phyloP scores from a whole-genome alignment of 495 filamentous ascomycete species.

The Elasticomyces elasticus region DNA sequence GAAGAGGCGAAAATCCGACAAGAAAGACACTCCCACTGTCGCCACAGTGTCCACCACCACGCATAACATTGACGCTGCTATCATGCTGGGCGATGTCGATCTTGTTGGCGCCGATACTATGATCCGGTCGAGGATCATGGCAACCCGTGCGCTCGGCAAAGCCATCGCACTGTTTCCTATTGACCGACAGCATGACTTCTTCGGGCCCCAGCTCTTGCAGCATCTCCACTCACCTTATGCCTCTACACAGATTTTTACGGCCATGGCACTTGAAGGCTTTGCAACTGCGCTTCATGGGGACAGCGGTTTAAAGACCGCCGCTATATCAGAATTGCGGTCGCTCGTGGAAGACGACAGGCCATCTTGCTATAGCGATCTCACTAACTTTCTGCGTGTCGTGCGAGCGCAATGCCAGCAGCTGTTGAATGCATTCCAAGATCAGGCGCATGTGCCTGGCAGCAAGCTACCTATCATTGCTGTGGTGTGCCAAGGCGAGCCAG shows the following conservation, averaged over 20 bases:
- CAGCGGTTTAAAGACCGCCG: slow-evolving; percentile 37
- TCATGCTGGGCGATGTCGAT: slow-evolving; percentile 95
- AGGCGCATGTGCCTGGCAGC: slow-evolving; percentile 60
- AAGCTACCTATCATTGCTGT: slow-evolving; percentile 74
- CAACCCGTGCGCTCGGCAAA: slow-evolving; percentile 71
- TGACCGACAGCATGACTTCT: slow-evolving; percentile 35
- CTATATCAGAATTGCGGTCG: slow-evolving; percentile 46
- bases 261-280: slow-evolving; percentile 83
- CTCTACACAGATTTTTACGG: slow-evolving; percentile 72
- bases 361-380: slow-evolving; percentile 71
- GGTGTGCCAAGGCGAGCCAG: slow-evolving; percentile 82
- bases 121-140: slow-evolving; percentile 76
- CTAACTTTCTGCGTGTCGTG: slow-evolving; percentile 76
- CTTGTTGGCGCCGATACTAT: slow-evolving; percentile 81
- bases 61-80: slow-evolving; percentile 94
- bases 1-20: slow-evolving; percentile 71
- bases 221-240: slow-evolving; percentile 61
- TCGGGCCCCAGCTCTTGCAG: slow-evolving; percentile 49
- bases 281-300: slow-evolving; percentile 43
- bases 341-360: slow-evolving; percentile 76
- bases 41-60: slow-evolving; percentile 38
- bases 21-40: slow-evolving; percentile 50
- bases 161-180: slow-evolving; percentile 54
- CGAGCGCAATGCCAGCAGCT: slow-evolving; percentile 84
- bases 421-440: slow-evolving; percentile 78